Conservation (phyloP, 2,329 filamentous ascomycete species). For the Phyllosticta citrichinensis region DNA sequence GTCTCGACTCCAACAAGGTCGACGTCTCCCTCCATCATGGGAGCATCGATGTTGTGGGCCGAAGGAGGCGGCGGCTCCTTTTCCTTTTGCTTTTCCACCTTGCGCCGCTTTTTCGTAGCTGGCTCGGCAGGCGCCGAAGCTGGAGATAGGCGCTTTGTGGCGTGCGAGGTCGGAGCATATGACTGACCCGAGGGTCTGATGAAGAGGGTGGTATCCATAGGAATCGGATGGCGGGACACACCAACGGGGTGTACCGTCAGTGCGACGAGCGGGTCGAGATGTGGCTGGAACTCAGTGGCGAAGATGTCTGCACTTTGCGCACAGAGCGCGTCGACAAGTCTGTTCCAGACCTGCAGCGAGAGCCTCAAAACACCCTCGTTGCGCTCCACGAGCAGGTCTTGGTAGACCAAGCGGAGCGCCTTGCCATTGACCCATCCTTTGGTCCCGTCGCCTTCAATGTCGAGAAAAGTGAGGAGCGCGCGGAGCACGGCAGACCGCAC, state of each 20-base stretch:
- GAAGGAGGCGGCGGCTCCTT: slow-evolving; percentile 41
- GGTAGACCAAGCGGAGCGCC: slow-evolving; percentile 79
- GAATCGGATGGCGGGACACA: slow-evolving; percentile 78
- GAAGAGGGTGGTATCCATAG: slow-evolving; percentile 84
- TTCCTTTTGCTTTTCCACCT: slow-evolving; percentile 65
- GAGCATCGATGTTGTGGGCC: slow-evolving; percentile 88
- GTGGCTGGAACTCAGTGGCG: slow-evolving; percentile 60
- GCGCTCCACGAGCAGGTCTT: slow-evolving; percentile 88
- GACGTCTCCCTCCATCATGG: slow-evolving; percentile 95
- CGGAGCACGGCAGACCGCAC: slow-evolving; percentile 89
- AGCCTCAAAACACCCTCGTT: slow-evolving; percentile 73
- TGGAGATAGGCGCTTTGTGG: slow-evolving; percentile 4
- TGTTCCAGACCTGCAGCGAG: slow-evolving; percentile 79
- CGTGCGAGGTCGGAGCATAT: slow-evolving; percentile 47
- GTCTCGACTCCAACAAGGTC: slow-evolving; percentile 86
- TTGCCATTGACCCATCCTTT: slow-evolving; percentile 89
- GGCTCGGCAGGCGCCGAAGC: slow-evolving; percentile 43
- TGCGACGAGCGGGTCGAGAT: slow-evolving; percentile 72
- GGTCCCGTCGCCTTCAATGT: slow-evolving; percentile 67
- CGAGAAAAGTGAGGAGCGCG: slow-evolving; percentile 84
- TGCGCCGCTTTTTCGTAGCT: slow-evolving; percentile 69
- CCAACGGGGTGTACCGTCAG: slow-evolving; percentile 86
- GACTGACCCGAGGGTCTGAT: slow-evolving; percentile 86
- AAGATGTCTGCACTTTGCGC: slow-evolving; percentile 52
- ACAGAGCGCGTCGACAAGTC: slow-evolving; percentile 61